Evolutionary conservation across 179 eudicot genomes (phyloP), one percentile per base, ranked within the genome.

Genomic region (Patellifolia procumbens): DNA sequence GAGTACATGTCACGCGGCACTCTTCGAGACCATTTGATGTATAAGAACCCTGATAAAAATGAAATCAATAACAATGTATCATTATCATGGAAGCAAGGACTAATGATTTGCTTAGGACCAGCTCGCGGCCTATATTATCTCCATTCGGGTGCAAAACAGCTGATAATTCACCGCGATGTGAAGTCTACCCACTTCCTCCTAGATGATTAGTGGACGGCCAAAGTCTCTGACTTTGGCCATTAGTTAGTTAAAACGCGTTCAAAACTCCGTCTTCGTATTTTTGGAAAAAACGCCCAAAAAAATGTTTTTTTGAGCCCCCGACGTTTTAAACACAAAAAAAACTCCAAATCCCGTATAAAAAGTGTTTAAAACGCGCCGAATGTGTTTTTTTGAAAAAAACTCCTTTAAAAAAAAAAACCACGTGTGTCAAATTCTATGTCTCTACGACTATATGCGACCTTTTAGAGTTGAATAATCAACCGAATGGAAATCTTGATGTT

Each of bases 201-300:
- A 0, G 86, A 83, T 39, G 83, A 83, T 0, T 80, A 80, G 12
- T 80, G 83, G 85, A 80, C 76, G 0, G 88, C 88, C 20, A 85
- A 85, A 74, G 83, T 85, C 37, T 82, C 85, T 0, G 85, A 85
- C 59, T 85, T 85, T n/a, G 88, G 88, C 1, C 83, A n/a, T n/a
- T n/a, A n/a, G n/a, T n/a, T n/a, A n/a, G n/a, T n/a, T n/a, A n/a
- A n/a, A n/a, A n/a, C n/a, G n/a, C n/a, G n/a, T n/a, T n/a, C n/a
- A n/a, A n/a, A n/a, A n/a, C n/a, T n/a, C n/a, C n/a, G n/a, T n/a
- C n/a, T n/a, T n/a, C n/a, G n/a, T n/a, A n/a, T n/a, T n/a, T n/a
- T n/a, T n/a, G n/a, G n/a, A n/a, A n/a, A n/a, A n/a, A n/a, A n/a
- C n/a, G n/a, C n/a, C n/a, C n/a, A n/a, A n/a, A n/a, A n/a, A n/a